These are phyloP conservation scores for Hebeloma cylindrosporum DNA, from an alignment of 768 basidiomycete species.

Conservation along the genomic window DNA sequence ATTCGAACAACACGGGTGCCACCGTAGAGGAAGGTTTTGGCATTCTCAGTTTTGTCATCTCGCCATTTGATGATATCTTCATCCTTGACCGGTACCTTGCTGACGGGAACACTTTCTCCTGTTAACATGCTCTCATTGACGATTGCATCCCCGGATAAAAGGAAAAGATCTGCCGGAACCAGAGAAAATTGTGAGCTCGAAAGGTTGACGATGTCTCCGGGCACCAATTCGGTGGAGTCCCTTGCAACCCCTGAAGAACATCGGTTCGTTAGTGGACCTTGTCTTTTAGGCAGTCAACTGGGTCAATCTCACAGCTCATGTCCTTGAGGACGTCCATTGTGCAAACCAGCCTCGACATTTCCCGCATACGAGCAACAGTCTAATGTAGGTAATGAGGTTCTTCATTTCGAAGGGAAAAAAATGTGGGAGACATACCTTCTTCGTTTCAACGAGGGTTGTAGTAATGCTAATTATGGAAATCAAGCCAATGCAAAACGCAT, in stretches of 20 bases:
- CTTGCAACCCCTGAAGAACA: conserved; percentile 58
- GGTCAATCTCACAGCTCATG: conserved; percentile 59
- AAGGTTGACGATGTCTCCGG: conserved; percentile 92
- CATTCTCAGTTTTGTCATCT: conserved; percentile 65
- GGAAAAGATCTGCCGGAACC: conserved; percentile 88
- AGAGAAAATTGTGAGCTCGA: conserved; percentile 68
- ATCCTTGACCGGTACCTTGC: conserved; percentile 83
- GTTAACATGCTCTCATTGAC: conserved; percentile 99
- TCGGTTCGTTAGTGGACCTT: too few relatives aligned
- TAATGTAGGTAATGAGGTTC: conserved; percentile 27
- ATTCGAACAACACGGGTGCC: conserved; percentile 92
- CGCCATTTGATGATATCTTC: conserved; percentile 73
- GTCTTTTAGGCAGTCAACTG: background rate
- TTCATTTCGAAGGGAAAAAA: background rate
- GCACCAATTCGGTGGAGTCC: conserved; percentile 79
- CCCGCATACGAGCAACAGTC: conserved; percentile 92
- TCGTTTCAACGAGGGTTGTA: conserved; percentile 90
- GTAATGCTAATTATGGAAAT: conserved; percentile 84
- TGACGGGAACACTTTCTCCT: conserved; percentile 96
- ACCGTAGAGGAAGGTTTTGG: conserved; percentile 84
- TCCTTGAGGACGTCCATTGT: conserved; percentile 68
- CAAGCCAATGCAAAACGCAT: conserved; percentile 93
- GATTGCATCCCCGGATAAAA: conserved; percentile 95
- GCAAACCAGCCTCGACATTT: conserved; percentile 92
- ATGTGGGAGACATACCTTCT: conserved; percentile 64